These are phyloP conservation scores for Cryptococcus floricola DNA, from an alignment of 1,284 basidiomycete genomes.

Conservation along the genomic window DNA sequence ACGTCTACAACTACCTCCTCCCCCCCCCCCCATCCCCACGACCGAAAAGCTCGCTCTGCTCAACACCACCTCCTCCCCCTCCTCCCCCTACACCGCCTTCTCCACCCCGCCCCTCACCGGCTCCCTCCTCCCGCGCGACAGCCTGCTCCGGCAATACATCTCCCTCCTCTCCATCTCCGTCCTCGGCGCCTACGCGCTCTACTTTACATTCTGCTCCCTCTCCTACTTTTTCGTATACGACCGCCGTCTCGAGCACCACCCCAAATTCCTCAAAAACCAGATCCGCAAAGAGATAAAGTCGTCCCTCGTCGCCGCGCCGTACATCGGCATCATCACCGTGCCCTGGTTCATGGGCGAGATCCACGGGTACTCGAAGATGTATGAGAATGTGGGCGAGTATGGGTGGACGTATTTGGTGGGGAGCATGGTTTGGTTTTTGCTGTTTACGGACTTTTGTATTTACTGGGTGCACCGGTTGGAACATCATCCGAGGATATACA, in stretches of 20 bases:
- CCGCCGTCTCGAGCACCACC: conserved; percentile 93
- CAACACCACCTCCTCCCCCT: conserved; percentile 32
- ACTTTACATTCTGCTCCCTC: conserved; percentile 79
- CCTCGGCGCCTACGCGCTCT: conserved; percentile 72
- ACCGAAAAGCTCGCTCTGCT: conserved; percentile 19
- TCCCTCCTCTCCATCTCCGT: conserved; percentile 74
- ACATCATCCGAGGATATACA: conserved; percentile 85
- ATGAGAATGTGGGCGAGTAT: conserved; percentile 67
- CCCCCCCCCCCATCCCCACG: conserved; percentile 56
- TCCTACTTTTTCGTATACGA: conserved; percentile 91
- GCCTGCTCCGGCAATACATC: conserved; percentile 69
- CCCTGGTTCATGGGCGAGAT: conserved; percentile 95
- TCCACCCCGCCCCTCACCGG: conserved; percentile 5
- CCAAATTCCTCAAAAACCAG: conserved; percentile 82
- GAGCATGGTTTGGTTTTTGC: conserved; percentile 61
- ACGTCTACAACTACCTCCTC: conserved; percentile 67
- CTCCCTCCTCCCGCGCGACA: conserved; percentile 59
- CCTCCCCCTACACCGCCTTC: conserved; percentile 20
- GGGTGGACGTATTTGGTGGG: conserved; percentile 48
- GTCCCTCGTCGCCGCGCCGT: conserved; percentile 74
- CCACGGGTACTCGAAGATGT: conserved; percentile 76
- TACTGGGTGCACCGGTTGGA: conserved; percentile 94
- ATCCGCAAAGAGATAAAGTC: conserved; percentile 74
- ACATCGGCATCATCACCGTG: conserved; percentile 74
- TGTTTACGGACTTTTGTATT: conserved; percentile 87